These are phyloP conservation scores for Otatea glauca DNA, from an alignment of 176 grass and related monocot genomes.

Conservation along the genomic window DNA sequence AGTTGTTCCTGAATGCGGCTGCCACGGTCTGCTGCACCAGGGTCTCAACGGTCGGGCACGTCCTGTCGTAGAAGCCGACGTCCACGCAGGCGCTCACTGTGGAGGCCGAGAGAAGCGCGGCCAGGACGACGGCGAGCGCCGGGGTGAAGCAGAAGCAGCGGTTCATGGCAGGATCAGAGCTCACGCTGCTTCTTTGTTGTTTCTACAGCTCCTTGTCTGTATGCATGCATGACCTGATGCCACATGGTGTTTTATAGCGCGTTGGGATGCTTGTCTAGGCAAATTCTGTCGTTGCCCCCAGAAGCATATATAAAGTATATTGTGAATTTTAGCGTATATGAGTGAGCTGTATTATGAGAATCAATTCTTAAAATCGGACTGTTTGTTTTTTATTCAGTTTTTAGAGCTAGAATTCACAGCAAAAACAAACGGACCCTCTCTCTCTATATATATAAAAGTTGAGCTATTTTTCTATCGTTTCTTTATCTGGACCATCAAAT, in stretches of 20 bases:
- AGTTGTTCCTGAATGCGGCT: too few species aligned
- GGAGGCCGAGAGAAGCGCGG: neutral
- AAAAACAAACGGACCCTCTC: too few species aligned
- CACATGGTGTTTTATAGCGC: constrained; percentile 12
- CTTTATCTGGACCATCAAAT: neutral
- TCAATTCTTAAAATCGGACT: too few species aligned
- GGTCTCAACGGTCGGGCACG: too few species aligned
- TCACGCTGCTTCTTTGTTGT: neutral
- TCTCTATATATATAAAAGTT: too few species aligned
- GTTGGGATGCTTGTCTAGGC: neutral
- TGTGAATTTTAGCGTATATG: too few species aligned
- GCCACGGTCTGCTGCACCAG: too few species aligned
- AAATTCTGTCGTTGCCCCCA: neutral
- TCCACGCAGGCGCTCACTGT: neutral
- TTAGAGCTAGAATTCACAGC: too few species aligned
- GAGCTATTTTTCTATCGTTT: neutral
- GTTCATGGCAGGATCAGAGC: constrained; percentile 7
- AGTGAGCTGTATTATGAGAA: too few species aligned
- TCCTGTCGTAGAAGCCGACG: too few species aligned
- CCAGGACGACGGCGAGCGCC: neutral
- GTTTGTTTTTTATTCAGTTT: too few species aligned
- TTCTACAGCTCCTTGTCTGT: neutral
- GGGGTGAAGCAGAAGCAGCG: neutral
- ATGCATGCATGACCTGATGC: neutral
- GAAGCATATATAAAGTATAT: too few species aligned